A percentile compares a stretch with the other conserved stretches of the same genome.
Evolutionary conservation across 2,329 filamentous ascomycete species (phyloP).

Genomic region (Fusarium albosuccineum): DNA sequence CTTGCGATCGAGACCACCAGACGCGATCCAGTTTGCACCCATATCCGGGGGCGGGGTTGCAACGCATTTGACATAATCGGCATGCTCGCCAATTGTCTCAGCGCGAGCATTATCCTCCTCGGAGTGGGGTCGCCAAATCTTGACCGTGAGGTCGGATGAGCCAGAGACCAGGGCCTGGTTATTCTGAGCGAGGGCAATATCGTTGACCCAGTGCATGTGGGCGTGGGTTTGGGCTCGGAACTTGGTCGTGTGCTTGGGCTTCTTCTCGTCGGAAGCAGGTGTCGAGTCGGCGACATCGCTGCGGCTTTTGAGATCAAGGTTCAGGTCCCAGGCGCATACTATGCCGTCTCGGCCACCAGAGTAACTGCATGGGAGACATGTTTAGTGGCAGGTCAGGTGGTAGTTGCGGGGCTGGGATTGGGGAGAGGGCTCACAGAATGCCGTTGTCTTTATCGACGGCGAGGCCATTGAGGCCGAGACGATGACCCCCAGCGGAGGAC

Average conservation of each 20-base stretch:
- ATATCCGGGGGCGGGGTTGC: slow-evolving; percentile 75
- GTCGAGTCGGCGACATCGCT: slow-evolving; percentile 46
- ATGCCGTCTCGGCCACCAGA: slow-evolving; percentile 95
- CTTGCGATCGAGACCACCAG: slow-evolving; percentile 91
- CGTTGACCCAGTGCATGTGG: slow-evolving; percentile 97
- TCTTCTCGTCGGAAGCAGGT: slow-evolving; percentile 47
- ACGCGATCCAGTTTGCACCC: slow-evolving; percentile 87
- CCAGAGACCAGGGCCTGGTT: slow-evolving; percentile 87
- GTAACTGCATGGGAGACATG: slow-evolving; percentile 70
- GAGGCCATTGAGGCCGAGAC: slow-evolving; percentile 94
- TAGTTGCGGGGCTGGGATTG: slow-evolving; percentile 12
- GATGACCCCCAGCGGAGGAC: slow-evolving; percentile 80
- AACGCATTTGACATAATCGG: slow-evolving; percentile 96
- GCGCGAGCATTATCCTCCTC: slow-evolving; percentile 63
- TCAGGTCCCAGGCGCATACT: slow-evolving; percentile 94
- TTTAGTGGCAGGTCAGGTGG: slow-evolving; percentile 28
- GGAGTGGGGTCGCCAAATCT: slow-evolving; percentile 86
- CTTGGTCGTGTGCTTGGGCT: slow-evolving; percentile 63
- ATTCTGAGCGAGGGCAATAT: slow-evolving; percentile 83
- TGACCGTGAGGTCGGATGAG: slow-evolving; percentile 94
- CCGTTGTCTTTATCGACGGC: slow-evolving; percentile 86
- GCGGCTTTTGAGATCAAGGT: slow-evolving; percentile 71
- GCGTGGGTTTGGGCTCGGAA: slow-evolving; percentile 76
- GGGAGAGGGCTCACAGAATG: slow-evolving; percentile 77
- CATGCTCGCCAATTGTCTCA: slow-evolving; percentile 89